These are phyloP conservation scores for Pseudogymnoascus sp. DNA, from an alignment of 2,329 filamentous ascomycete species.

Conservation along the genomic window DNA sequence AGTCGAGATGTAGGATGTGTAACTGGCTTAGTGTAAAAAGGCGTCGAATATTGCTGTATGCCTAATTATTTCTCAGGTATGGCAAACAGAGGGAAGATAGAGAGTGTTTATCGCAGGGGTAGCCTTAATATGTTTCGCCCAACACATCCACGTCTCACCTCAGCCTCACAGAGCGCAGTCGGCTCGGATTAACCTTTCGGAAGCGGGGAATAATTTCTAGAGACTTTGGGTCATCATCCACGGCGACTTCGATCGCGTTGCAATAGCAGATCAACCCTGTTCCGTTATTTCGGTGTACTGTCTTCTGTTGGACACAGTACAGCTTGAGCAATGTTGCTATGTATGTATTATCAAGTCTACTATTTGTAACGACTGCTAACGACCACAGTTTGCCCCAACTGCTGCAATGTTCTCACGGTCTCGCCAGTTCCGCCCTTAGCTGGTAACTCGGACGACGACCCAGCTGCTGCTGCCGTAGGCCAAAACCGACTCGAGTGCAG, in stretches of 20 bases:
- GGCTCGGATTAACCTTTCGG: slow-evolving; percentile 8
- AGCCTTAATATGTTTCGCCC: background rate
- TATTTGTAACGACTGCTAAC: slow-evolving; percentile 15
- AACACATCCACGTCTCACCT: slow-evolving; percentile 6
- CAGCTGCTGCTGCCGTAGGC: slow-evolving; percentile 28
- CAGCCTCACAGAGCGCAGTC: background rate
- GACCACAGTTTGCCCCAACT: slow-evolving; percentile 66
- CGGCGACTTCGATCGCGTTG: background rate
- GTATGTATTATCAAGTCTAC: slow-evolving; percentile 34
- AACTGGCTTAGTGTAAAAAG: background rate
- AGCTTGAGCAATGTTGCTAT: slow-evolving; percentile 52
- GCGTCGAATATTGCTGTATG: background rate
- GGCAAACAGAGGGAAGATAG: background rate
- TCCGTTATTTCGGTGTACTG: background rate
- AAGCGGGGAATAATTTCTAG: background rate
- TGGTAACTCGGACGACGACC: slow-evolving; percentile 21
- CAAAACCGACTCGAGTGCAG: slow-evolving; percentile 87
- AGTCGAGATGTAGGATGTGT: background rate
- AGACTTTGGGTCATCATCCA: background rate
- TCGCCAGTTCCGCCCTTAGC: slow-evolving; percentile 35
- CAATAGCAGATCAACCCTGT: background rate
- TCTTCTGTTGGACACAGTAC: background rate
- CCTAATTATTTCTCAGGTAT: slow-evolving; percentile 4
- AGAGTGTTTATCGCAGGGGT: slow-evolving; percentile 2
- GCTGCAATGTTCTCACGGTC: slow-evolving; percentile 76